Evolutionary conservation across 352 stramenopile species (phyloP).

Genomic region (Phytophthora nicotianae): DNA sequence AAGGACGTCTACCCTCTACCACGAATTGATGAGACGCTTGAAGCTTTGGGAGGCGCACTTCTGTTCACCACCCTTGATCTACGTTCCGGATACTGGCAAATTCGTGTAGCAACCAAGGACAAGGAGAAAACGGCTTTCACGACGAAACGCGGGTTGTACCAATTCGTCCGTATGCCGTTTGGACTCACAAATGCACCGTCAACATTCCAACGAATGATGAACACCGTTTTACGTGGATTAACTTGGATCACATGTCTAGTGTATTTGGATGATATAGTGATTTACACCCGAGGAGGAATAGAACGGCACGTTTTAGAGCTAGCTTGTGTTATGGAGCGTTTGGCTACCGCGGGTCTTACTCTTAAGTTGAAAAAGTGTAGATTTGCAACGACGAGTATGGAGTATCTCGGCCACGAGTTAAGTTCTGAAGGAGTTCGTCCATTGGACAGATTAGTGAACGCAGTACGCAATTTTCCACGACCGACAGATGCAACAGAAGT

Average conservation of each 20-base stretch:
- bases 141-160: background rate
- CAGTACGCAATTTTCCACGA: background rate
- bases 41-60: background rate
- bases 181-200: background rate
- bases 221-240: background rate
- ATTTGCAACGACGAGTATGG: background rate
- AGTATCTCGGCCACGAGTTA: background rate
- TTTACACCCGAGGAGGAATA: background rate
- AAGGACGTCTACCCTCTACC: conserved; percentile 3
- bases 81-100: background rate
- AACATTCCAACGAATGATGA: background rate
- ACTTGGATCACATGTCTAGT: background rate
- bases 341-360: background rate
- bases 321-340: background rate
- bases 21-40: no score
- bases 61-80: background rate
- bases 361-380: background rate
- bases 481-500: background rate
- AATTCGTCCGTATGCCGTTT: background rate
- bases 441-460: background rate
- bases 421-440: background rate
- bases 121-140: background rate
- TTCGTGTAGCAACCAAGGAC: background rate
- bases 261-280: background rate
- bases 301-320: background rate